Base-by-base conservation (phyloP, 768 basidiomycete genomes). In the Pleurotus cornucopiae region DNA sequence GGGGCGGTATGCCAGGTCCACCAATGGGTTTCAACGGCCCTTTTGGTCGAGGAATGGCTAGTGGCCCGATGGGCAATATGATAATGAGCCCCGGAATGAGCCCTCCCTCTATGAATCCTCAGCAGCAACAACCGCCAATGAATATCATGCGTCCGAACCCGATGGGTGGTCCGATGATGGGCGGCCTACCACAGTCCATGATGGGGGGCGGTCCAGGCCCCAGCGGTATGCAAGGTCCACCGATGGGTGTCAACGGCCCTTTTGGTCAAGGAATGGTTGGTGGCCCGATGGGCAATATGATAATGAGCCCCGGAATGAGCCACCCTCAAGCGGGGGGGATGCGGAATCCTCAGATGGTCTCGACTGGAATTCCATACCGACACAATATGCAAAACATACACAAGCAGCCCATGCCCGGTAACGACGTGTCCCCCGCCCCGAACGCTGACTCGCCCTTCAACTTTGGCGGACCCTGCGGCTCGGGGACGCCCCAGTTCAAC, bases 371-470 rank as follows among this genome's bases (percentile, higher is more conserved):
- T 6, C 13, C 5, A 6, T 14, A 71, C 75, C 69, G 70, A 61
- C 60, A 68, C 40, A 66, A 43, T 41, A 66, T 67, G 55, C 60
- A 62, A 39, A 62, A 61, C 47, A 55, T 68, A 34, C 74, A 75
- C 58, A 71, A 77, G 56, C 55, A 66, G 60, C 12, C 62, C 73
- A 66, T 62, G 13, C 44, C 63, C 37, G 68, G 67, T 6, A 73
- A 70, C 46, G 72, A 70, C 13, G 70, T 71, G 12, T 80, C 79
- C n/a, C 80, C 81, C 13, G 65, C 72, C 59, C 63, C 77, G 5
- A 43, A 43, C 4, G 67, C 73, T 13, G 80, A 79, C 52, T 72
- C 76, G 39, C 61, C 74, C 25, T 81, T 81, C 62, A 67, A 67
- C 30, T 66, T 73, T 30, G 65, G 70, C 12, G 64, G 58, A 5